Conservation (phyloP, 257 asterid species). For the Lantana camara region DNA sequence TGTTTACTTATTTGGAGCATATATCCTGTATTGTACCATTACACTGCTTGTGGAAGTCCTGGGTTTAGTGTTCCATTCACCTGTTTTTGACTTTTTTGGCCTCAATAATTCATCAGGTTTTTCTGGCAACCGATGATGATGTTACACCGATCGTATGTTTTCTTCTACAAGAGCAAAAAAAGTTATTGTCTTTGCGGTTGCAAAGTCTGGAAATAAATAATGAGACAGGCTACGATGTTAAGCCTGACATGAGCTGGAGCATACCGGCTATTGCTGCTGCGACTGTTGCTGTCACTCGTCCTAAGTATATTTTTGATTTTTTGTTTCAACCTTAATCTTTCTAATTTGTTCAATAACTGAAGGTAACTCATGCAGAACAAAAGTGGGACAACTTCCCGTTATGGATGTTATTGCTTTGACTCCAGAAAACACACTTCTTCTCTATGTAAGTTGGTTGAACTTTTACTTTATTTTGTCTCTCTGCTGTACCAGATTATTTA, state of each 20-base stretch:
- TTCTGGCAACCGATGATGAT: slow-evolving; percentile 86
- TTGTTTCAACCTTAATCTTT: slow-evolving; percentile 8
- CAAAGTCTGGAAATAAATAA: slow-evolving; percentile 69
- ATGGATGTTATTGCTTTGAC: slow-evolving; percentile 78
- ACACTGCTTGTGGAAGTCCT: slow-evolving; percentile 6
- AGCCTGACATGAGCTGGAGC: slow-evolving; percentile 97
- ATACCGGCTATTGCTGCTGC: slow-evolving; percentile 87
- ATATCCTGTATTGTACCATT: slow-evolving; percentile 2
- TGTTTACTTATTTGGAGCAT: slow-evolving; percentile 19
- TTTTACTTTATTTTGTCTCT: slow-evolving; percentile 24
- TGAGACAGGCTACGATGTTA: slow-evolving; percentile 72
- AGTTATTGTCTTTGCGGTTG: slow-evolving; percentile 72
- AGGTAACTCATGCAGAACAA: slow-evolving; percentile 51
- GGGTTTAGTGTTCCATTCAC: slow-evolving; percentile 4
- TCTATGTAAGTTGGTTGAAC: slow-evolving; percentile 70
- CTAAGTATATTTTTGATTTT: slow-evolving; percentile 54
- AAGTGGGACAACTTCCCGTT: slow-evolving; percentile 61
- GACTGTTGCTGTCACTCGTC: slow-evolving; percentile 84
- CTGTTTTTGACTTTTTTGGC: slow-evolving; percentile 2
- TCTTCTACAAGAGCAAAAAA: slow-evolving; percentile 83
- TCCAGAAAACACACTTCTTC: slow-evolving; percentile 67
- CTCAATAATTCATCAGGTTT: slow-evolving; percentile 56
- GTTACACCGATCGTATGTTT: slow-evolving; percentile 72
- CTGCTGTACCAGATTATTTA: slow-evolving; percentile 9
- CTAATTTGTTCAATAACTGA: slow-evolving; percentile 23